Conservation (phyloP, 1,284 basidiomycete genomes). For the Bjerkandera adusta region DNA sequence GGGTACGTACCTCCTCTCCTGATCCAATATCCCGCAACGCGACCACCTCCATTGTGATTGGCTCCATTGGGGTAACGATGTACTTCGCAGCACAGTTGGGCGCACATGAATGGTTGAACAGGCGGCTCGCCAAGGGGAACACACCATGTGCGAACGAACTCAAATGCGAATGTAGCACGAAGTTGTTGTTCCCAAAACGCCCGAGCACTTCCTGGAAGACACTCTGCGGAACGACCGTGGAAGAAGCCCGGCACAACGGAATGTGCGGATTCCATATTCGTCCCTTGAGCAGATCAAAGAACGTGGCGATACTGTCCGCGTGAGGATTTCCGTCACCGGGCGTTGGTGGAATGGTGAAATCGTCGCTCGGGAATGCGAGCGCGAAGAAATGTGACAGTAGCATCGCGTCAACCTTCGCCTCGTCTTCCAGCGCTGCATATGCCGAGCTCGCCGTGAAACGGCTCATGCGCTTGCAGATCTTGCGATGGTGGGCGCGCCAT, state of each 20-base stretch:
- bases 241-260: constrained; percentile 15
- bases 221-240: constrained; percentile 25
- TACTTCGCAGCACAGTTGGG: constrained; percentile 72
- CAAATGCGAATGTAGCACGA: constrained; percentile 68
- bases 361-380: constrained; percentile 28
- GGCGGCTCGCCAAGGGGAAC: constrained; percentile 67
- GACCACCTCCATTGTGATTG: constrained; percentile 57
- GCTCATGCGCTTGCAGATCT: constrained; percentile 58
- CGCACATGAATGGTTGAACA: constrained; percentile 76
- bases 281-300: constrained; percentile 53
- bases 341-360: background rate
- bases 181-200: constrained; percentile 77
- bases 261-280: constrained; percentile 24
- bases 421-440: constrained; percentile 46
- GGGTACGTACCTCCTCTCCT: constrained; percentile 58
- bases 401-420: constrained; percentile 58
- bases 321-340: no score
- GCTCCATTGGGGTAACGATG: constrained; percentile 34
- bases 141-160: constrained; percentile 66
- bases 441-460: constrained; percentile 40
- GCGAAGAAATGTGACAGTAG: constrained; percentile 62
- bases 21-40: constrained; percentile 51
- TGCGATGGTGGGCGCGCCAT: constrained; percentile 63
- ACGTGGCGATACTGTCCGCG: constrained; percentile 29
- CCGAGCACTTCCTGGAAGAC: constrained; percentile 38